These are phyloP conservation scores for Oleoguttula mirabilis DNA, from an alignment of 495 filamentous ascomycete genomes.

Conservation along the genomic window DNA sequence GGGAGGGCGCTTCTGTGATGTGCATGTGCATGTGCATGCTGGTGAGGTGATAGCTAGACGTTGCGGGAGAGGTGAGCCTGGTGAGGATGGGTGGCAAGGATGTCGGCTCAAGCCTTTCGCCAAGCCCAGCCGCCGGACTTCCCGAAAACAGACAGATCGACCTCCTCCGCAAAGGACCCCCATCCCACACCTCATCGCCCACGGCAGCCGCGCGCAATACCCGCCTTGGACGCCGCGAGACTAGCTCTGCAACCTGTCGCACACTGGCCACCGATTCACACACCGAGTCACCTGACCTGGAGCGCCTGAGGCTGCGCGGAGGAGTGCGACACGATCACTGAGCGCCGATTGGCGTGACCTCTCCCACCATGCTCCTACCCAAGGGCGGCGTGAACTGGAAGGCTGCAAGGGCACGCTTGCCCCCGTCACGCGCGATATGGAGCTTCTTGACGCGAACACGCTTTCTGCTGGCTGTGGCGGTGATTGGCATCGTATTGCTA, in stretches of 20 bases:
- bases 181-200: too few relatives aligned
- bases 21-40: too few relatives aligned
- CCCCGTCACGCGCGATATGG: slow-evolving; percentile 69
- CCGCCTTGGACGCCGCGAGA: neutral
- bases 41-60: too few relatives aligned
- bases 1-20: too few relatives aligned
- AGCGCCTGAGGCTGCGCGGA: slow-evolving; percentile 4
- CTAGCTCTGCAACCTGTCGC: neutral
- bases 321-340: too few relatives aligned
- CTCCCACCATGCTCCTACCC: slow-evolving; percentile 55
- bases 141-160: too few relatives aligned
- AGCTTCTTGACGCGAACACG: slow-evolving; percentile 66
- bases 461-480: slow-evolving; percentile 60
- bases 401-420: slow-evolving; percentile 67
- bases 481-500: slow-evolving; percentile 64
- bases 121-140: too few relatives aligned
- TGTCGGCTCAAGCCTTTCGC: too few relatives aligned
- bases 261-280: neutral
- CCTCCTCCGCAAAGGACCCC: too few relatives aligned
- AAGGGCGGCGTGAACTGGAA: slow-evolving; percentile 92
- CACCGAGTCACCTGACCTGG: neutral
- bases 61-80: too few relatives aligned
- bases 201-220: too few relatives aligned
- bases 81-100: too few relatives aligned
- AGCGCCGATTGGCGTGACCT: slow-evolving; percentile 10